A percentile compares a stretch with the other conserved stretches of the same genome.
phyloP scores from a whole-genome alignment of 257 asterid genomes.

The Penstemon eatonii region DNA sequence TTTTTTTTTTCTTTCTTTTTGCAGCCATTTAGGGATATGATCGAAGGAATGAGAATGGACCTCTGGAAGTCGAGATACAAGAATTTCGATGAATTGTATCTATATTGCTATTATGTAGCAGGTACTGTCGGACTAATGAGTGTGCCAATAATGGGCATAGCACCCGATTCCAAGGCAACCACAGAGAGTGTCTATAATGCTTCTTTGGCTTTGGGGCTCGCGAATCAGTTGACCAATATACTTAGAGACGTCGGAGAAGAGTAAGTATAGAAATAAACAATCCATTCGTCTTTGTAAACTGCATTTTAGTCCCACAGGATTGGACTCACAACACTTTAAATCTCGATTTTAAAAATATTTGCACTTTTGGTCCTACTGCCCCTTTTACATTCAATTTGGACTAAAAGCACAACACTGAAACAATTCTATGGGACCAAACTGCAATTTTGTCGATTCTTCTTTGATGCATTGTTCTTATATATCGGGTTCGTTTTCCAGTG shows the following conservation, averaged over 20 bases:
- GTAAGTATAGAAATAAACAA: slow-evolving; percentile 45
- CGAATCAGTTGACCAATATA: slow-evolving; percentile 92
- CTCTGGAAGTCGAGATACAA: slow-evolving; percentile 84
- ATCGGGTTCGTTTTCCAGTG: slow-evolving; percentile 44
- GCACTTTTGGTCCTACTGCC: too few relatives aligned
- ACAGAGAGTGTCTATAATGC: slow-evolving; percentile 87
- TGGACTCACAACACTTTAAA: too few relatives aligned
- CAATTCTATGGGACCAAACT: too few relatives aligned
- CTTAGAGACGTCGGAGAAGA: slow-evolving; percentile 99
- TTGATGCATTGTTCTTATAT: neutral
- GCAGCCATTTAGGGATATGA: slow-evolving; percentile 98
- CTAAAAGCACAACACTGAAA: too few relatives aligned
- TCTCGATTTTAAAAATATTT: too few relatives aligned
- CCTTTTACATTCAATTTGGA: too few relatives aligned
- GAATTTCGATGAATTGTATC: slow-evolving; percentile 83
- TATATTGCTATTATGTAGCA: slow-evolving; percentile 93
- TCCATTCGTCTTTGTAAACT: too few relatives aligned
- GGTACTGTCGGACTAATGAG: slow-evolving; percentile 99
- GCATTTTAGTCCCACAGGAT: too few relatives aligned
- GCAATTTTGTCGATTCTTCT: too few relatives aligned
- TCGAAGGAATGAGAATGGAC: slow-evolving; percentile 98
- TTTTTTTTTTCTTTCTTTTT: neutral
- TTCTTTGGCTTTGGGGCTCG: slow-evolving; percentile 83
- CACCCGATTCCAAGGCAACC: slow-evolving; percentile 80
- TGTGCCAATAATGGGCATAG: slow-evolving; percentile 96